Percentiles rank a stretch among this genome's conserved stretches.
Conservation (phyloP, 164 flowering plant species). For the Warburgia ugandensis region DNA sequence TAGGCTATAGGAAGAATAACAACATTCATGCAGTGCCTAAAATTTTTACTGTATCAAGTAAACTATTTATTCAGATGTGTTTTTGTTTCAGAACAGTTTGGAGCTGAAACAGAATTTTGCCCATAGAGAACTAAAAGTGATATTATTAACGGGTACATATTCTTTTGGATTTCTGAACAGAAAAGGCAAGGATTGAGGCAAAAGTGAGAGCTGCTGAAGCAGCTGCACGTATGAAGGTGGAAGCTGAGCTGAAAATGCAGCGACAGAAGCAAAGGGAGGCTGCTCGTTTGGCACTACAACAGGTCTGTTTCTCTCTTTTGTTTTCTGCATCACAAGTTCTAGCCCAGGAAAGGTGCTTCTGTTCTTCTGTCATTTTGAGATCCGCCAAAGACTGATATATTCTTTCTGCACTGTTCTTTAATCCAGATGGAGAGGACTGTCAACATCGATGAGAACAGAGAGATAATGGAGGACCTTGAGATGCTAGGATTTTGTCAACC, state of each 20-base stretch:
- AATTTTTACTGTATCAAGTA: too few relatives aligned
- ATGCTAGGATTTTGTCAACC: constrained; percentile 19
- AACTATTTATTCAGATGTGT: too few relatives aligned
- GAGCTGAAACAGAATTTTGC: background rate
- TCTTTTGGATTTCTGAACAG: constrained; percentile 26
- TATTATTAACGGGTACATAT: background rate
- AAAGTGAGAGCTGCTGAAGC: constrained; percentile 59
- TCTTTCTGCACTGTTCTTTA: background rate
- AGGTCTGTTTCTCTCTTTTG: constrained; percentile 28
- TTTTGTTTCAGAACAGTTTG: background rate
- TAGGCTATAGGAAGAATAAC: too few relatives aligned
- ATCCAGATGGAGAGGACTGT: constrained; percentile 64
- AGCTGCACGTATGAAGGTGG: constrained; percentile 38
- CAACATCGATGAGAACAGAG: constrained; percentile 39
- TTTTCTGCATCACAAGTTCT: background rate
- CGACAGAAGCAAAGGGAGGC: constrained; percentile 68
- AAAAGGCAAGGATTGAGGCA: constrained; percentile 56
- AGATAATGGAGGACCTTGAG: constrained; percentile 45
- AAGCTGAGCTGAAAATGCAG: constrained; percentile 38
- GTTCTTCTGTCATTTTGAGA: background rate
- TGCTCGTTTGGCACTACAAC: constrained; percentile 56
- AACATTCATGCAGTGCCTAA: too few relatives aligned
- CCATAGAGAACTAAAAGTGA: background rate
- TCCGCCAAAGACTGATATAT: background rate
- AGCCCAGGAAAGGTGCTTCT: background rate